Conservation (phyloP, 225 moss, liverwort and hornwort genomes). For the Physcomitrium patens region DNA sequence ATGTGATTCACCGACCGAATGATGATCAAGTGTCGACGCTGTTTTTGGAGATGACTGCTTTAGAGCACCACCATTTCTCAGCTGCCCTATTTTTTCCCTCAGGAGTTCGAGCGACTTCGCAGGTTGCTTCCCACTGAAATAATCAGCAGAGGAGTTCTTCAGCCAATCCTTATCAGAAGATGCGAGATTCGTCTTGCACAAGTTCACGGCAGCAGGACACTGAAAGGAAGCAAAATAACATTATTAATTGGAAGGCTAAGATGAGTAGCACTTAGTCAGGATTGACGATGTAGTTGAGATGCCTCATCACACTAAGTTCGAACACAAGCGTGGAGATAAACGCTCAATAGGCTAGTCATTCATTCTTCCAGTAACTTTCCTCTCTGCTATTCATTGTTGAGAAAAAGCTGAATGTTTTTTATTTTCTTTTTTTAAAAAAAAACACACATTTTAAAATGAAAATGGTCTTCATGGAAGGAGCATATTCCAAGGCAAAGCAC, state of each 20-base stretch:
- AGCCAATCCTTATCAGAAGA: conserved; percentile 58
- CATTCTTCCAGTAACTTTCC: neutral
- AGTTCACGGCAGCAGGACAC: conserved; percentile 39
- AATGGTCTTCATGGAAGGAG: neutral
- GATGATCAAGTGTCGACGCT: conserved; percentile 38
- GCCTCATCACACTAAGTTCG: neutral
- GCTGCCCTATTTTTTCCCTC: conserved; percentile 56
- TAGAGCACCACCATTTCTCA: conserved; percentile 43
- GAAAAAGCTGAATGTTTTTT: too few relatives aligned
- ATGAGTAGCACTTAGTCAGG: conserved; percentile 1
- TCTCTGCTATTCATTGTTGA: neutral
- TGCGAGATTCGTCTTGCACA: conserved; percentile 47
- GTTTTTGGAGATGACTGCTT: conserved; percentile 42
- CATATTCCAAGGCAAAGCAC: neutral
- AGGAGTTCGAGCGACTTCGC: conserved; percentile 50
- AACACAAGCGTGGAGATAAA: neutral
- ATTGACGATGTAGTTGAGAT: neutral
- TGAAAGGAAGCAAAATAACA: conserved; percentile 30
- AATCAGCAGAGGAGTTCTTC: conserved; percentile 38
- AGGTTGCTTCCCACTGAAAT: conserved; percentile 40
- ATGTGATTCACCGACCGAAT: conserved; percentile 37
- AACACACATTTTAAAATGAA: too few relatives aligned
- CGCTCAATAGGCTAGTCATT: neutral
- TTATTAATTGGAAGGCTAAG: conserved; percentile 6
- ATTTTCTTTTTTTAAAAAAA: too few relatives aligned